These are phyloP conservation scores for Friedmanniomyces simplex DNA, from an alignment of 495 filamentous ascomycete genomes.

Conservation along the genomic window DNA sequence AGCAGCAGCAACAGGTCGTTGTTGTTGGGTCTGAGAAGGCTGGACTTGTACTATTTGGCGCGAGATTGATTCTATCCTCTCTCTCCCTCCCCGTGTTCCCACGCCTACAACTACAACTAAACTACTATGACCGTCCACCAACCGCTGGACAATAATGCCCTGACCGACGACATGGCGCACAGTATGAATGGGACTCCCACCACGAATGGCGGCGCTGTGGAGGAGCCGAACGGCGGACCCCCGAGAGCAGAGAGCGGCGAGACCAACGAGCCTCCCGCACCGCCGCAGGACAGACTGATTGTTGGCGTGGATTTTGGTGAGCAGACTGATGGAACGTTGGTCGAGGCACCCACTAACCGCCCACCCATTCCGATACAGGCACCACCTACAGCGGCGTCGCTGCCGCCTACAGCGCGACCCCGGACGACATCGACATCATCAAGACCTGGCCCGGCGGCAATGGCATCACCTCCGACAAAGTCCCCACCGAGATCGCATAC, in stretches of 20 bases:
- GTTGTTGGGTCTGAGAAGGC: no score
- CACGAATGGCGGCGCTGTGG: background rate
- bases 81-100: no score
- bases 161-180: background rate
- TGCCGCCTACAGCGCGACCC: constrained; percentile 62
- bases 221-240: background rate
- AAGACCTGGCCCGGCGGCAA: constrained; percentile 73
- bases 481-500: constrained; percentile 37
- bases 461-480: constrained; percentile 37
- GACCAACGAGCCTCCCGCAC: background rate
- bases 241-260: background rate
- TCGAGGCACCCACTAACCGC: background rate
- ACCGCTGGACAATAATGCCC: background rate
- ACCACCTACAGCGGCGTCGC: constrained; percentile 49
- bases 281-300: constrained; percentile 24
- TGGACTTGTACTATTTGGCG: no score
- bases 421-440: constrained; percentile 70
- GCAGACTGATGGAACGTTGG: background rate
- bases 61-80: no score
- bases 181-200: constrained; percentile 7
- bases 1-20: no score
- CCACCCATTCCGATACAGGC: constrained; percentile 3
- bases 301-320: constrained; percentile 32
- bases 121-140: constrained; percentile 9
- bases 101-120: background rate